Conservation (phyloP, 1,284 basidiomycete species). For the Garcileccinum viscosum region DNA sequence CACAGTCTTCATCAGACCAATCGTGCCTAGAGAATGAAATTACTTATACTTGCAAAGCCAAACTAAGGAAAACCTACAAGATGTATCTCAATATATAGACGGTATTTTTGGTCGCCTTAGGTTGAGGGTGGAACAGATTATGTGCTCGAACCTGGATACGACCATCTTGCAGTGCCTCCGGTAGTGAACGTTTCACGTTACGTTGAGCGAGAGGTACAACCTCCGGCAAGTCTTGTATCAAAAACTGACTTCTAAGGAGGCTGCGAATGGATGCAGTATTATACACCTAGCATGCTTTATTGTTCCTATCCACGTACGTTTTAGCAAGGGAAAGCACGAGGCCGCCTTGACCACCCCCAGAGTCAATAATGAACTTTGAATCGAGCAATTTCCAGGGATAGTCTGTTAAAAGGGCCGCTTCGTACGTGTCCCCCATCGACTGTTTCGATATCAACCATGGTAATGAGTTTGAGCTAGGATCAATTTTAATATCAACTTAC, state of each 20-base stretch:
- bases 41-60: background rate
- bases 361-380: conserved; percentile 10
- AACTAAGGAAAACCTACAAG: conserved; percentile 1
- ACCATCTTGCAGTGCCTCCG: conserved; percentile 7
- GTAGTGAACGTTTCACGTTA: conserved; percentile 7
- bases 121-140: conserved; percentile 9
- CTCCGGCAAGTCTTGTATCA: conserved; percentile 13
- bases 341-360: conserved; percentile 13
- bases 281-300: background rate
- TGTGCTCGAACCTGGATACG: conserved; percentile 13
- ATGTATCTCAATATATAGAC: conserved; percentile 14
- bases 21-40: conserved; percentile 5
- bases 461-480: background rate
- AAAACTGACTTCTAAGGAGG: conserved; percentile 7
- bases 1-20: conserved; percentile 14
- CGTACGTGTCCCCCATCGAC: conserved; percentile 15
- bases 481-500: background rate
- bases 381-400: conserved; percentile 9
- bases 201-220: conserved; percentile 10
- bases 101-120: background rate
- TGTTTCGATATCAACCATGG: background rate
- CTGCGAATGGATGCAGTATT: background rate
- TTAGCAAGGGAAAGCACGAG: conserved; percentile 14
- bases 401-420: conserved; percentile 14
- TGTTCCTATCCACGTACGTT: conserved; percentile 3